These are phyloP conservation scores for Boletellus deceptivus DNA, from an alignment of 1,284 basidiomycete species.

Conservation along the genomic window DNA sequence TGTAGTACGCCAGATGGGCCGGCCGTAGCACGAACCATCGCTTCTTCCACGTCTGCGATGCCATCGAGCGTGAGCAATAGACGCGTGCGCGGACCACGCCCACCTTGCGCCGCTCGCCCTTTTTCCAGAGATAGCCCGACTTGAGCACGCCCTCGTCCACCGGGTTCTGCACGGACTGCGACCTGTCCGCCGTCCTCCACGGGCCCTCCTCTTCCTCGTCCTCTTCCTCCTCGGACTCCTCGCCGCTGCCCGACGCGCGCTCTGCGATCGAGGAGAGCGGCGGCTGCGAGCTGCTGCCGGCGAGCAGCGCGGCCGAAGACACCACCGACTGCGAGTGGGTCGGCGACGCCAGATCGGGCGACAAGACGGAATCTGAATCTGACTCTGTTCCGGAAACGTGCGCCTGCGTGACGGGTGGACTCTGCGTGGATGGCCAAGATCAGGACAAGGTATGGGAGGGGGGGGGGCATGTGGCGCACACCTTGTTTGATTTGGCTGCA, in stretches of 20 bases:
- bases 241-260: conserved; percentile 60
- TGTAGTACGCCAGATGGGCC: conserved; percentile 95
- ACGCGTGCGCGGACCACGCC: conserved; percentile 24
- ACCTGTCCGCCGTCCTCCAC: conserved; percentile 52
- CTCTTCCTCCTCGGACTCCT: conserved; percentile 67
- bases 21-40: conserved; percentile 96
- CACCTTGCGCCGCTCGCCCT: conserved; percentile 95
- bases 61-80: conserved; percentile 13
- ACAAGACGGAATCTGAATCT: conserved; percentile 76
- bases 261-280: conserved; percentile 76
- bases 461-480: conserved; percentile 20
- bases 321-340: conserved; percentile 32
- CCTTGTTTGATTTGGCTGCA: conserved; percentile 46
- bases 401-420: conserved; percentile 37
- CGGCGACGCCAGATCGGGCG: conserved; percentile 49
- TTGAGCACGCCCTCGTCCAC: conserved; percentile 79
- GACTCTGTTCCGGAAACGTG: conserved; percentile 78
- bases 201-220: conserved; percentile 66
- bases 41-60: conserved; percentile 90
- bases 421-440: conserved; percentile 24
- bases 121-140: conserved; percentile 92
- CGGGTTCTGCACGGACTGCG: conserved; percentile 41
- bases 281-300: conserved; percentile 43
- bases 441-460: conserved; percentile 5
- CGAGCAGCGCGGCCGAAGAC: conserved; percentile 32